A percentile compares a stretch with the other conserved stretches of the same genome.
phyloP scores from a whole-genome alignment of 2,329 filamentous ascomycete species.

The Periconia digitata region DNA sequence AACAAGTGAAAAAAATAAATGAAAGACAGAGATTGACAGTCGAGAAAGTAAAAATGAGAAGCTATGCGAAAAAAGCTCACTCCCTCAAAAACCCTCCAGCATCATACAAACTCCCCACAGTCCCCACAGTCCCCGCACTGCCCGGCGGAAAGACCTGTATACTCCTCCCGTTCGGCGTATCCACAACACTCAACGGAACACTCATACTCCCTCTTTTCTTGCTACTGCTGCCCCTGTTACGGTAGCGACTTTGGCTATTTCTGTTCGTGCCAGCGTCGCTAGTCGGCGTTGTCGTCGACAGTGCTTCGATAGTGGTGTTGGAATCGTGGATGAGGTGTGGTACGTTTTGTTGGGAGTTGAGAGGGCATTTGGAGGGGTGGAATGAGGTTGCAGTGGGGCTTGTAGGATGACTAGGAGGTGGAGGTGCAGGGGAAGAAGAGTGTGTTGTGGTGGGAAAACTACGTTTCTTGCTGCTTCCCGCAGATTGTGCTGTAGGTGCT shows the following conservation, averaged over 20 bases:
- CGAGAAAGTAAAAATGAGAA: background rate
- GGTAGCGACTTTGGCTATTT: background rate
- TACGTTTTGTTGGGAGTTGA: no score
- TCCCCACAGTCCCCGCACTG: conserved; percentile 14
- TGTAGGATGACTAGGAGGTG: background rate
- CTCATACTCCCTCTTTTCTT: conserved; percentile 20
- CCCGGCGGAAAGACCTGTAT: conserved; percentile 25
- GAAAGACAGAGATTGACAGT: background rate
- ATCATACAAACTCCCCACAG: conserved; percentile 39
- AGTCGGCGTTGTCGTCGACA: no score
- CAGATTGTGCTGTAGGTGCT: no score
- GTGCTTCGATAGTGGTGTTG: no score
- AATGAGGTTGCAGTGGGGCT: no score
- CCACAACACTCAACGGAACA: conserved; percentile 12
- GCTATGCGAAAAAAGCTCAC: background rate
- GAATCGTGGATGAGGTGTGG: no score
- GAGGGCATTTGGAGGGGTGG: no score
- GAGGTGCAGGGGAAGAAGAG: no score
- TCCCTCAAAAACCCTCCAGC: conserved; percentile 31
- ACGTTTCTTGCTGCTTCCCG: no score
- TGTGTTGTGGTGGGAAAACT: no score
- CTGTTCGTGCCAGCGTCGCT: background rate
- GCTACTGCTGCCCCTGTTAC: background rate
- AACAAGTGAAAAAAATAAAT: background rate
- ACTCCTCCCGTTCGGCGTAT: conserved; percentile 26